Percentiles rank a stretch among this genome's conserved stretches.
Conservation (phyloP, 169 alveolate genomes). For the Plasmodium gallinaceum region DNA sequence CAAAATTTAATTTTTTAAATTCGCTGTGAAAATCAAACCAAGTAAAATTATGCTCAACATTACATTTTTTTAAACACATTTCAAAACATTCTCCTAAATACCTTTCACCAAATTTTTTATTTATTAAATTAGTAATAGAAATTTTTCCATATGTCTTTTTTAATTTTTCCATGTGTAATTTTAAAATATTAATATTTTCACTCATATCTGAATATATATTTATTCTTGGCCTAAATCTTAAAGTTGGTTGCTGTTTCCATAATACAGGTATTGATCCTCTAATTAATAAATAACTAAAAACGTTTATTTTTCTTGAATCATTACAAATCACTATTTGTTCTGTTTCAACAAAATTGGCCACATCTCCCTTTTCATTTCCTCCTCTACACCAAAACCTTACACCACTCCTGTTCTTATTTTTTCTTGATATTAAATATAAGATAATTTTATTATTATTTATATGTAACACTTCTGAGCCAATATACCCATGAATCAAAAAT, state of each 20-base stretch:
- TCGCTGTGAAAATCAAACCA: constrained; percentile 77
- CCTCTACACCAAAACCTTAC: constrained; percentile 96
- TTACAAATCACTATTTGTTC: constrained; percentile 91
- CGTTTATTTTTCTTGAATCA: constrained; percentile 75
- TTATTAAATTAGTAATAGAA: constrained; percentile 74
- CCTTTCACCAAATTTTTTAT: constrained; percentile 64
- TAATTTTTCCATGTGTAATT: constrained; percentile 74
- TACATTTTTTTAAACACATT: constrained; percentile 41
- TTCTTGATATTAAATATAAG: constrained; percentile 85
- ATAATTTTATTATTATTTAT: constrained; percentile 59
- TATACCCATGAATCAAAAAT: constrained; percentile 62
- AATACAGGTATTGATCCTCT: constrained; percentile 98
- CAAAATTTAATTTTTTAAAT: constrained; percentile 50
- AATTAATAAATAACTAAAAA: constrained; percentile 86
- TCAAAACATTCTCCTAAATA: constrained; percentile 70
- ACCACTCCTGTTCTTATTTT: constrained; percentile 94
- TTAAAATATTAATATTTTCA: constrained; percentile 49
- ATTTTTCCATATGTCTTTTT: constrained; percentile 62
- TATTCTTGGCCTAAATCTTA: constrained; percentile 61
- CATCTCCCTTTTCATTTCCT: constrained; percentile 95
- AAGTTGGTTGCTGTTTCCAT: constrained; percentile 92
- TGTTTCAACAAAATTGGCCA: constrained; percentile 96
- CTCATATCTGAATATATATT: constrained; percentile 28
- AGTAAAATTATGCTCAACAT: constrained; percentile 40
- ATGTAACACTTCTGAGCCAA: constrained; percentile 48